Evolutionary conservation across 129 eudicot species (phyloP), one percentile per base, ranked within the genome.

Genomic region (Flaveria bidentis): DNA sequence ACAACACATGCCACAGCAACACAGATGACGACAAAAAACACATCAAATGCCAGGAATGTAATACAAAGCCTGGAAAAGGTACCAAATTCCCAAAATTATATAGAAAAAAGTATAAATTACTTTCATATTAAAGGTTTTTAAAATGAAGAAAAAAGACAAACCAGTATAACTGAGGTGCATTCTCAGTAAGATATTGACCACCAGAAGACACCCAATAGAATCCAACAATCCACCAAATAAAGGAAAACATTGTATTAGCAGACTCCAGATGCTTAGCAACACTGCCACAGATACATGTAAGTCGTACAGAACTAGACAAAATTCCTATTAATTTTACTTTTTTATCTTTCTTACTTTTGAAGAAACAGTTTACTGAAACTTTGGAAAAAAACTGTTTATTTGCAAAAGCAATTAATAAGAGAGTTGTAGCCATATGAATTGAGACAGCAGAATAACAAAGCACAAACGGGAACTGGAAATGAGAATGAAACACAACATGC

Each of bases 171-270:
- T 85, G 91, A 76, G 96, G 98, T 17, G 95, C 69, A 79, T 51
- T 86, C 90, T 3, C 51, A 69, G 58, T 78, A 68, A 93, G 76
- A 44, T 23, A 52, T 71, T 72, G 71, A 74, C 92, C 95, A 67
- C 87, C 94, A 67, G 85, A 81, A 66, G 90, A 86, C 51, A 90
- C 83, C 96, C 98, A 92, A 76, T 88, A 88, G 82, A 90, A 90
- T 57, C 98, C 98, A 83, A 88, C 78, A 63, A 90, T 86, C 98
- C 96, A 92, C 98, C 98, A 92, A 75, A 92, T 79, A 77, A 92
- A 92, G 13, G 92, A 86, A 72, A 90, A 84, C 90, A 92, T 85
- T 14, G 94, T 87, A 70, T 88, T 86, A 75, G 91, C 96, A 65
- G 94, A 93, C 75, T 93, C 96, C 84, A 88, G 80, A 85, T 86